Base-by-base conservation (phyloP, 192 early-diverging fungal genomes). In the Podila epigama region DNA sequence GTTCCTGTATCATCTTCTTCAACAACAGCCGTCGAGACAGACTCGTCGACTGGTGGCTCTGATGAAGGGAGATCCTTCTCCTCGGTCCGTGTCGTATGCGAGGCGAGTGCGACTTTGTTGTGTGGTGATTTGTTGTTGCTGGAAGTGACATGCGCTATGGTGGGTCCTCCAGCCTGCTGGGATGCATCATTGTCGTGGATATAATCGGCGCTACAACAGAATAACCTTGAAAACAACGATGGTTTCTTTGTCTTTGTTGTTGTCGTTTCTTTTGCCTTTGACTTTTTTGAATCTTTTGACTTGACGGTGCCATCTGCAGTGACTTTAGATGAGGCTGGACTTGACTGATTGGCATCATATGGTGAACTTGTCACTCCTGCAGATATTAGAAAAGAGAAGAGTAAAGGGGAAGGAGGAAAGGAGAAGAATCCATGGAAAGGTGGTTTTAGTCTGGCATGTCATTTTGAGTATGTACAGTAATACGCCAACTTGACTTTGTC, bases 121-220 rank as follows among this genome's bases (percentile, higher is more conserved):
- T 48, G 4, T 48, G 5, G 44, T 39, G n/a, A 25, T 4, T 48
- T 48, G 44, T 44, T 44, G 42, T 48, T 20, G 44, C 53, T 8
- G 58, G 34, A 75, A 64, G n/a, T 64, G 58, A 22, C 51, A 9
- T 25, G 73, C 50, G 22, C 66, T 65, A 51, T 44, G 41, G 35
- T n/a, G 9, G 54, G 28, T 1, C 15, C 4, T 32, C 59, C 61
- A 11, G 60, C 73, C 18, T 52, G 53, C 42, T 63, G 35, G 2
- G 60, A 63, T 11, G 53, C 42, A 59, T 77, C 73, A 27, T 58
- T 68, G 60, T 68, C 73, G 31, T 68, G 62, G 7, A 75, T 65
- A 75, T 68, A 77, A 31, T 68, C 68, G 60, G 73, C 66, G 32
- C 73, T 66, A 68, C 73, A 77, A 55, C 73, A 77, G 40, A 77